A percentile compares a stretch with the other conserved stretches of the same genome.
phyloP scores from a whole-genome alignment of 2,329 filamentous ascomycete genomes.

The Trichoderma semiorbis region DNA sequence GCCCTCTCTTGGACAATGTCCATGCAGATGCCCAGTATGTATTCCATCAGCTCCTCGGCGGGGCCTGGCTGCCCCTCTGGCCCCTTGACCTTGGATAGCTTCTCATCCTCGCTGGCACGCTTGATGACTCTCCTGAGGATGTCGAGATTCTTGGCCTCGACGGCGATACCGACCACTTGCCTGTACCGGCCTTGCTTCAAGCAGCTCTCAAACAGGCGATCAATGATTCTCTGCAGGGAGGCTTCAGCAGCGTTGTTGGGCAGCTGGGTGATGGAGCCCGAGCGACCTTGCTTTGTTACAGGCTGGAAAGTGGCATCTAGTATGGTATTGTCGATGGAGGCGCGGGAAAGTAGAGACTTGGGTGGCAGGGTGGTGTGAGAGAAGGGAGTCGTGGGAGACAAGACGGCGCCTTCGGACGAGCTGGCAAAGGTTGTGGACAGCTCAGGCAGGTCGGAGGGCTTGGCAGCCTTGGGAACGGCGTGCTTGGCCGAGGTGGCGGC shows the following conservation, averaged over 20 bases:
- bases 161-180: constrained; percentile 93
- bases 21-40: constrained; percentile 94
- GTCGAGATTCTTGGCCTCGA: constrained; percentile 89
- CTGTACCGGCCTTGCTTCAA: constrained; percentile 82
- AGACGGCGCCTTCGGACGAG: constrained; percentile 65
- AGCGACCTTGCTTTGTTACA: constrained; percentile 50
- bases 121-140: constrained; percentile 84
- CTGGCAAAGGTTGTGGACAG: constrained; percentile 76
- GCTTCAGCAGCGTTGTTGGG: constrained; percentile 69
- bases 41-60: constrained; percentile 94
- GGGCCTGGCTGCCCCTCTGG: constrained; percentile 52
- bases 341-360: constrained; percentile 89
- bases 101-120: constrained; percentile 82
- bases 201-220: constrained; percentile 87
- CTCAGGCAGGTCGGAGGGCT: constrained; percentile 56
- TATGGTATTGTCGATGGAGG: constrained; percentile 62
- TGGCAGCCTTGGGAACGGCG: constrained; percentile 40
- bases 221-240: constrained; percentile 78
- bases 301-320: constrained; percentile 57
- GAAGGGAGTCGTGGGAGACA: constrained; percentile 91
- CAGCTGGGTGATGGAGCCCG: constrained; percentile 61
- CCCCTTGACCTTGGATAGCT: constrained; percentile 57
- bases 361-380: constrained; percentile 90
- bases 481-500: constrained; percentile 60
- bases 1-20: constrained; percentile 92